phyloP scores from a whole-genome alignment of 495 filamentous ascomycete species.

The Xeromyces bisporus region DNA sequence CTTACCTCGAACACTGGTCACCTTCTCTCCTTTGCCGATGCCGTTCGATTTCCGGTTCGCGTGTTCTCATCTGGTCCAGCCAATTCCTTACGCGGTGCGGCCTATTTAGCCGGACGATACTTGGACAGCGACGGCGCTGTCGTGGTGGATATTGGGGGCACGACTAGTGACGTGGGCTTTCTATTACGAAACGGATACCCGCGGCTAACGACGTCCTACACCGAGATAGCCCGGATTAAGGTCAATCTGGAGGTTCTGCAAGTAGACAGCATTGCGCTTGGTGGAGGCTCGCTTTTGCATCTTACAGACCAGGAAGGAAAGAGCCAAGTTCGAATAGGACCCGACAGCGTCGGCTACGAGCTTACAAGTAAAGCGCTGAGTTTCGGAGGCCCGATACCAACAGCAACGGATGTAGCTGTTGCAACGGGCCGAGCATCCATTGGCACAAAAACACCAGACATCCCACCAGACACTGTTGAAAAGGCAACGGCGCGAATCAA shows the following conservation, averaged over 20 bases:
- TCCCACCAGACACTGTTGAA: constrained; percentile 4
- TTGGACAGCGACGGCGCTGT: constrained; percentile 9
- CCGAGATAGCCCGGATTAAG: constrained; percentile 26
- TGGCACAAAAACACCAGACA: neutral
- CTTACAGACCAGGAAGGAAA: constrained; percentile 11
- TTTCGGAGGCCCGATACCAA: constrained; percentile 34
- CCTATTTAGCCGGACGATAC: constrained; percentile 15
- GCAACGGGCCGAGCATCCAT: constrained; percentile 7
- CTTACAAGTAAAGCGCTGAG: constrained; percentile 28
- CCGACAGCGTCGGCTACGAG: constrained; percentile 39
- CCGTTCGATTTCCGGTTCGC: constrained; percentile 29
- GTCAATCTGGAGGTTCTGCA: constrained; percentile 36
- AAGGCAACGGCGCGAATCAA: constrained; percentile 5
- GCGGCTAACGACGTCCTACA: constrained; percentile 23
- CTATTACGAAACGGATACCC: constrained; percentile 29
- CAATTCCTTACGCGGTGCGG: constrained; percentile 35
- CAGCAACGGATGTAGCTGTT: constrained; percentile 32
- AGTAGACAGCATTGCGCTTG: constrained; percentile 35
- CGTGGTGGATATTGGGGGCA: constrained; percentile 35
- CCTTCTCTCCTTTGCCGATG: constrained; percentile 22
- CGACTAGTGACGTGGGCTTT: constrained; percentile 32
- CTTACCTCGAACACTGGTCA: constrained; percentile 39
- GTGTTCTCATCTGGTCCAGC: constrained; percentile 37
- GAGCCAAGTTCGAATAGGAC: constrained; percentile 27
- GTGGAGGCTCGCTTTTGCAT: constrained; percentile 35